phyloP scores from a whole-genome alignment of 352 stramenopile species.

The Saprolegnia diclina region DNA sequence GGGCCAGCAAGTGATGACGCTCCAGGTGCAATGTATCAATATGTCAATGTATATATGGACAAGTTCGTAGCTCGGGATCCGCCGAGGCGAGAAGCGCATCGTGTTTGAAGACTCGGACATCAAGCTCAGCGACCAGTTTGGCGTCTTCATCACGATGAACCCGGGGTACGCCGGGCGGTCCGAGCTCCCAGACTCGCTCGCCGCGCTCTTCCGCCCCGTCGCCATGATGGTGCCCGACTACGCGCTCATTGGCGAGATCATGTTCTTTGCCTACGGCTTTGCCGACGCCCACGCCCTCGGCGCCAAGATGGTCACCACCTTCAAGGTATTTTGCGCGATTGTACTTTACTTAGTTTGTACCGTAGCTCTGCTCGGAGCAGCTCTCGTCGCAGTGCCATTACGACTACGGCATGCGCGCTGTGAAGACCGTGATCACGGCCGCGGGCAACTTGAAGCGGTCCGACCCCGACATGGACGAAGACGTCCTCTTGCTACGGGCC shows the following conservation, averaged over 20 bases:
- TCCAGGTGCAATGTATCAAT: slow-evolving; percentile 47
- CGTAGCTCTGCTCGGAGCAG: slow-evolving; percentile 77
- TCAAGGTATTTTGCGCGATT: slow-evolving; percentile 39
- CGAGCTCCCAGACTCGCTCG: slow-evolving; percentile 82
- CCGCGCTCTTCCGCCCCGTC: slow-evolving; percentile 79
- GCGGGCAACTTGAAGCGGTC: slow-evolving; percentile 88
- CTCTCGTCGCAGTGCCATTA: slow-evolving; percentile 87
- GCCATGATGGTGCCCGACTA: slow-evolving; percentile 92
- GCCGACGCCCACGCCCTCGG: slow-evolving; percentile 44
- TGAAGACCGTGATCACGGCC: slow-evolving; percentile 87
- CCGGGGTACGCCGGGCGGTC: slow-evolving; percentile 81
- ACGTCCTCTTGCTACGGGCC: slow-evolving; percentile 88
- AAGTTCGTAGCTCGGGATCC: slow-evolving; percentile 49
- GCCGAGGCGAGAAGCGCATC: slow-evolving; percentile 74
- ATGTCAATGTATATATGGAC: not conserved
- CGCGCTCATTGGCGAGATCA: slow-evolving; percentile 85
- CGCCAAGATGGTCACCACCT: slow-evolving; percentile 85
- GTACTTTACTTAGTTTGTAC: not conserved
- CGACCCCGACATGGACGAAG: slow-evolving; percentile 89
- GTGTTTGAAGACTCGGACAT: slow-evolving; percentile 95
- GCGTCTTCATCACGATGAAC: slow-evolving; percentile 91
- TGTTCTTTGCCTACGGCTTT: slow-evolving; percentile 88
- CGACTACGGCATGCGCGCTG: slow-evolving; percentile 87
- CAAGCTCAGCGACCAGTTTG: slow-evolving; percentile 87
- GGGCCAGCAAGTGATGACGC: slow-evolving; percentile 87